phyloP scores from a whole-genome alignment of 192 early-diverging fungal genomes.

The Allomyces arbusculus region DNA sequence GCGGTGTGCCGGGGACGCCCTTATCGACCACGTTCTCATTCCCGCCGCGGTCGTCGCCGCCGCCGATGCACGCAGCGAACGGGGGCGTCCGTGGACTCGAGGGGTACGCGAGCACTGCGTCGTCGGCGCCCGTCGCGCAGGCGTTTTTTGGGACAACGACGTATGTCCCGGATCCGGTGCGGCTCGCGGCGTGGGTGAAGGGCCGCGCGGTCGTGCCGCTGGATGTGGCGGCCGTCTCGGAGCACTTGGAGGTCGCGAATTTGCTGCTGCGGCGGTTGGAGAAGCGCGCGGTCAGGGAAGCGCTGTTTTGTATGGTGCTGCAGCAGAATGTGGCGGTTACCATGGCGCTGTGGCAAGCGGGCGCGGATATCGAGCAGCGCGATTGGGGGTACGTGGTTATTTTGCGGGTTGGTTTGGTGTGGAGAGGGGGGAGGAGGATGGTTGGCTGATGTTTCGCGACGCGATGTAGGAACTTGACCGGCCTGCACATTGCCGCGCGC shows the following conservation, averaged over 20 bases:
- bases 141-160: background rate
- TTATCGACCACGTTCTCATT: background rate
- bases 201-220: background rate
- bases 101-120: background rate
- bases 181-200: background rate
- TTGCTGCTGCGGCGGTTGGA: background rate
- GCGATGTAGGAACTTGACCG: background rate
- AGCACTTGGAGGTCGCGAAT: background rate
- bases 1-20: background rate
- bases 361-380: background rate
- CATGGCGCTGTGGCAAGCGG: background rate
- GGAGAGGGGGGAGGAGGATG: no score
- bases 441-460: no score
- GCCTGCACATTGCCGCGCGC: constrained; percentile 1
- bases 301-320: background rate
- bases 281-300: background rate
- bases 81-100: background rate
- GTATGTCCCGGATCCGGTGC: background rate
- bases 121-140: background rate
- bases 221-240: constrained; percentile 1
- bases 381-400: background rate
- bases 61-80: background rate
- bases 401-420: no score
- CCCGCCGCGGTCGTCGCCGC: background rate
- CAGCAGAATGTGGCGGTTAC: background rate